Conservation (phyloP, 306 rosid genomes). For the Malus orientalis region DNA sequence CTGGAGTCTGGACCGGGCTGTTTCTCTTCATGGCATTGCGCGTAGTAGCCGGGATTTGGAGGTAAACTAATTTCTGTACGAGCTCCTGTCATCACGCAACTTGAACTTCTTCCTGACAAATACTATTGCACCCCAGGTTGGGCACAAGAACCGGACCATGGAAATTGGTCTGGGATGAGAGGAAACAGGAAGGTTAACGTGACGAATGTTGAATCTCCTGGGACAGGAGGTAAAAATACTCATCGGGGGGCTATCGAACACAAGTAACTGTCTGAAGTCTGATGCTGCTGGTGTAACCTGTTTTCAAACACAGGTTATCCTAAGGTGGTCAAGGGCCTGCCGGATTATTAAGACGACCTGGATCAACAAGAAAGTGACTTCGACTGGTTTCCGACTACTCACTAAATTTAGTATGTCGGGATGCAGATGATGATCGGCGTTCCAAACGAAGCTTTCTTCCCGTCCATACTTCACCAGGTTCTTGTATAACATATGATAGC, state of each 20-base stretch:
- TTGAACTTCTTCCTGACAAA: neutral
- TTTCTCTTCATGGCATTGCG: conserved; percentile 86
- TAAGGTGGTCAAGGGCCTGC: neutral
- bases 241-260: neutral
- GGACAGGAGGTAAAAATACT: neutral
- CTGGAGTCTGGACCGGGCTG: conserved; percentile 88
- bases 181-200: conserved; percentile 38
- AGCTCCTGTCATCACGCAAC: neutral
- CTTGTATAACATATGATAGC: neutral
- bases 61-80: conserved; percentile 34
- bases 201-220: neutral
- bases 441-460: neutral
- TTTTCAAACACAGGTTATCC: neutral
- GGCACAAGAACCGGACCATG: conserved; percentile 78
- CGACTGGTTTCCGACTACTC: neutral
- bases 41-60: conserved; percentile 75
- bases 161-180: conserved; percentile 51
- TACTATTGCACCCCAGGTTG: conserved; percentile 35
- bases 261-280: conserved; percentile 7
- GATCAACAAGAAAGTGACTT: neutral
- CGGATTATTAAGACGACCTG: neutral
- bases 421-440: neutral
- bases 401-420: neutral
- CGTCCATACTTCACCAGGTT: conserved; percentile 4
- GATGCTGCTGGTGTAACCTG: neutral